These are phyloP conservation scores for Russula sp. DNA, from an alignment of 768 basidiomycete genomes.

Conservation along the genomic window DNA sequence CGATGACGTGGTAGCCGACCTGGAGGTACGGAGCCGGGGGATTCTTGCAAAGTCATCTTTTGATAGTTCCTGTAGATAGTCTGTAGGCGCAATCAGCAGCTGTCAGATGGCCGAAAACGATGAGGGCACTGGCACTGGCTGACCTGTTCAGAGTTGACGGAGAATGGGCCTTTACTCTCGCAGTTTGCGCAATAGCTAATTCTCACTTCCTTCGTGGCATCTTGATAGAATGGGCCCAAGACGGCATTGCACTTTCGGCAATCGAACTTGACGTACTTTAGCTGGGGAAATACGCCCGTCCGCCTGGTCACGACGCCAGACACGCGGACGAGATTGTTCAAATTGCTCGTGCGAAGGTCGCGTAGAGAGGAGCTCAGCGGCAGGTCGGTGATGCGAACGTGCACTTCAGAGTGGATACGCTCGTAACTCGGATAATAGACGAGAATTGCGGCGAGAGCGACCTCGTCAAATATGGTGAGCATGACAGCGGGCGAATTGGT, in stretches of 20 bases:
- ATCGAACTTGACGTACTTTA: constrained; percentile 99
- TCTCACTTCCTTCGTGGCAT: constrained; percentile 89
- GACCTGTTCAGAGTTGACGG: constrained; percentile 95
- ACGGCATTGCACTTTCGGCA: constrained; percentile 93
- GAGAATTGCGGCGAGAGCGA: constrained; percentile 90
- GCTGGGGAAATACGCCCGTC: constrained; percentile 96
- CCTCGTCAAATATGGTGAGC: constrained; percentile 92
- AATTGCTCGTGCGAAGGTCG: constrained; percentile 85
- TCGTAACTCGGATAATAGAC: constrained; percentile 96
- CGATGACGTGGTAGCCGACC: constrained; percentile 96
- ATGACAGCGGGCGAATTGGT: constrained; percentile 92
- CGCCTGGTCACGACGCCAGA: constrained; percentile 94
- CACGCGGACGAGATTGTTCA: constrained; percentile 94
- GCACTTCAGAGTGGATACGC: constrained; percentile 96
- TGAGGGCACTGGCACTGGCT: neutral
- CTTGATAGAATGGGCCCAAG: constrained; percentile 97
- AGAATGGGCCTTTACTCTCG: constrained; percentile 92
- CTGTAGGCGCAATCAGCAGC: constrained; percentile 40
- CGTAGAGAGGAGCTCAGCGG: constrained; percentile 88
- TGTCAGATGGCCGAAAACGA: neutral
- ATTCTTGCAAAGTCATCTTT: constrained; percentile 97
- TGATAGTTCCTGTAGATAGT: constrained; percentile 99
- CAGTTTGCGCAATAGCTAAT: constrained; percentile 94
- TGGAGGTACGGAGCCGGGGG: constrained; percentile 95
- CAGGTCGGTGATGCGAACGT: constrained; percentile 93